These are phyloP conservation scores for Wallacemonas sp. DNA, from an alignment of 208 protist genomes.

Conservation along the genomic window DNA sequence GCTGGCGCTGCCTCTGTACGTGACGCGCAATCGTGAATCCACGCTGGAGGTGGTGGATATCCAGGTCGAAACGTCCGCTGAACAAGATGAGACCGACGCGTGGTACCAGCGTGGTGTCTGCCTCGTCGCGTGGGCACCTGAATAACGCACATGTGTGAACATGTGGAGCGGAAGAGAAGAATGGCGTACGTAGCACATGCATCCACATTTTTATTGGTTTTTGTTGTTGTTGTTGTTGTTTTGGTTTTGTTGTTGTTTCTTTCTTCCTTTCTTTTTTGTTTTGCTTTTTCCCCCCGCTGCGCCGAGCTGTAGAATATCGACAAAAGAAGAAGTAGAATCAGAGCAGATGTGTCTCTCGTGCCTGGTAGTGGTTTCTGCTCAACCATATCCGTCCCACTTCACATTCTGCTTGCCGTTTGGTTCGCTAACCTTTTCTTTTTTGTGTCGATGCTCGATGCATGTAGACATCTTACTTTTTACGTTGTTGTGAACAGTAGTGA, in stretches of 20 bases:
- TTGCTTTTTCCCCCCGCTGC: constrained; percentile 13
- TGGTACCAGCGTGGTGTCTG: constrained; percentile 91
- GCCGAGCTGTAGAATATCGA: background rate
- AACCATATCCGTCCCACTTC: constrained; percentile 1
- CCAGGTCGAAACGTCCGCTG: constrained; percentile 21
- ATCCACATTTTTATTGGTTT: constrained; percentile 10
- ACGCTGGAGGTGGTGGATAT: constrained; percentile 82
- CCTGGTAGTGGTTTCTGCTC: constrained; percentile 10
- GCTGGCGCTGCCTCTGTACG: constrained; percentile 84
- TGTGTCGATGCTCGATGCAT: background rate
- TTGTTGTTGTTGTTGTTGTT: background rate
- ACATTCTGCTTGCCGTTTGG: constrained; percentile 12
- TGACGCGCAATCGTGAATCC: constrained; percentile 58
- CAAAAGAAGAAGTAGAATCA: background rate
- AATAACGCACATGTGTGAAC: constrained; percentile 21
- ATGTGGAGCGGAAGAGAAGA: background rate
- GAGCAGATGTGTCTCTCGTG: too few relatives aligned
- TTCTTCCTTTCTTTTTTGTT: constrained; percentile 19
- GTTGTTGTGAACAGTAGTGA: too few relatives aligned
- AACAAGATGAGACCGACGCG: constrained; percentile 18
- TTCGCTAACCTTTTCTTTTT: constrained; percentile 7
- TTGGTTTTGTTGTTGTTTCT: constrained; percentile 18
- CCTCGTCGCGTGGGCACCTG: constrained; percentile 72
- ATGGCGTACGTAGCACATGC: background rate
- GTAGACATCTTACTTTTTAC: background rate